Conservation (phyloP, 257 asterid genomes). For the Solanum microdontum region DNA sequence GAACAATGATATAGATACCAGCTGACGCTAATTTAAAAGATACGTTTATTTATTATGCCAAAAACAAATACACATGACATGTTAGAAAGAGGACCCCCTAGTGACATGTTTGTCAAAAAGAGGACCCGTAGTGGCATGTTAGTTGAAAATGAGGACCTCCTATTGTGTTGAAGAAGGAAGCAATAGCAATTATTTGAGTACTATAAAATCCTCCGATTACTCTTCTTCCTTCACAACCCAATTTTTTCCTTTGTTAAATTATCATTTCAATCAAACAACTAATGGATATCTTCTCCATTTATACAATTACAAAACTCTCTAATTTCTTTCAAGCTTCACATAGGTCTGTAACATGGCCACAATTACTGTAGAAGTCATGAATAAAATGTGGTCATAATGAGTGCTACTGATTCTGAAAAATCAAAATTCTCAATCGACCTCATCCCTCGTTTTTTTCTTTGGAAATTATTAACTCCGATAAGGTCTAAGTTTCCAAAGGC, state of each 20-base stretch:
- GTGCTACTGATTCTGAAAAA: constrained; percentile 71
- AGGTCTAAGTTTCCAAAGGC: constrained; percentile 51
- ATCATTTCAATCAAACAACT: neutral
- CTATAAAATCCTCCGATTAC: neutral
- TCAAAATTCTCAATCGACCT: constrained; percentile 73
- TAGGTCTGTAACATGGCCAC: neutral
- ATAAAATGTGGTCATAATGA: constrained; percentile 33
- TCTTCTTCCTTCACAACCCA: neutral
- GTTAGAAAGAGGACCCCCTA: neutral
- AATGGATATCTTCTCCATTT: neutral
- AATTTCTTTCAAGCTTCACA: neutral
- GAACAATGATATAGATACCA: too few species aligned
- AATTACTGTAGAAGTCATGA: neutral
- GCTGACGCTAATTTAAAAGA: too few species aligned
- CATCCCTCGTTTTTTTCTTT: constrained; percentile 48
- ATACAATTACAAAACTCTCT: neutral
- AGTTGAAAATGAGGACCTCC: neutral
- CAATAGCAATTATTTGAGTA: neutral
- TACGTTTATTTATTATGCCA: too few species aligned
- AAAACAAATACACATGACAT: neutral
- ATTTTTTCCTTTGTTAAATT: neutral
- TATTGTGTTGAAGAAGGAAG: neutral
- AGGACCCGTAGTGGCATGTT: neutral
- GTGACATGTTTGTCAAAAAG: neutral
- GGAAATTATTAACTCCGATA: constrained; percentile 74